Evolutionary conservation across 768 basidiomycete species (phyloP), one percentile per base, ranked within the genome.

Genomic region (Kwoniella europaea): DNA sequence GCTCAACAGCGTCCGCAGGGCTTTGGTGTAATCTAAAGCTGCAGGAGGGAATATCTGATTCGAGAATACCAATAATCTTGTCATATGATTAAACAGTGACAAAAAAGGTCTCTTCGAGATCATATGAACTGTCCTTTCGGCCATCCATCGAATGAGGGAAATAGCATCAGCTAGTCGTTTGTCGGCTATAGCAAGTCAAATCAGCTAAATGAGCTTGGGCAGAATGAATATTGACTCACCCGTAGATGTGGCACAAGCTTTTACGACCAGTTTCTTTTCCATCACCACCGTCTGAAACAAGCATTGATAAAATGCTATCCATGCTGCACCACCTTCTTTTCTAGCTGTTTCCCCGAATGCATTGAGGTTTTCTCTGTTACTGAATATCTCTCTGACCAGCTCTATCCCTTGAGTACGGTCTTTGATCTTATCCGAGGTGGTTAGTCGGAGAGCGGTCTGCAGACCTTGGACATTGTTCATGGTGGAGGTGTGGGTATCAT

Each of bases 11-110:
- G 85, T 85, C 66, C 88, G 88, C 60, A 97, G 85, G 0, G 91
- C 87, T 80, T 95, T 95, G 67, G 91, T 86, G 81, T 93, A 95
- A 82, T 95, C 89, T 72, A 92, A 83, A 12, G 92, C 89, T 3
- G 93, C 86, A 0, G 90, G 88, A 3, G 85, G 78, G 70, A 90
- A 86, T 15, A 97, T 84, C 44, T 85, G 79, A 46, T 86, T 86
- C 22, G 86, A 85, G 76, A 88, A 77, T 4, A 88, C 85, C 62
- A 94, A 86, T 60, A 87, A 87, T 69, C 88, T 87, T 13, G 85
- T 84, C 55, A 97, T 84, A 79, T 94, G 91, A 10, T 86, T 86
- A 64, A 92, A 85, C 41, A 95, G 73, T 3, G 88, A 83, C 62
- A 87, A 87, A 43, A 89, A 79, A 18, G 88, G 87, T 57, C 86